These are phyloP conservation scores for Cladophialophora carrionii DNA, from an alignment of 2,329 filamentous ascomycete genomes.

Conservation along the genomic window DNA sequence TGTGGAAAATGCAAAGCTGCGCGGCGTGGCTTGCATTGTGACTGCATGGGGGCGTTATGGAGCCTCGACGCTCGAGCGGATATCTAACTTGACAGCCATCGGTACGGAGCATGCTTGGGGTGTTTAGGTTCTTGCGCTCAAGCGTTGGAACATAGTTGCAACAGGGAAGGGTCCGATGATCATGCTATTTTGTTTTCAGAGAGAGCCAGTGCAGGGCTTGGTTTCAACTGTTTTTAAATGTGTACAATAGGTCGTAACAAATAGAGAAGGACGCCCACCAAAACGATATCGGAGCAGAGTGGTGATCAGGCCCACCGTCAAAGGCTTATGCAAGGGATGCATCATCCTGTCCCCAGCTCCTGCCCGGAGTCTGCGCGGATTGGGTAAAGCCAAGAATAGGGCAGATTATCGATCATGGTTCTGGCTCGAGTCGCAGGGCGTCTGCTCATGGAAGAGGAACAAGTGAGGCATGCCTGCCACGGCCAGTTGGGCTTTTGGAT, in stretches of 20 bases:
- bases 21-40: constrained; percentile 4
- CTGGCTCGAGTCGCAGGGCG: neutral
- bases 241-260: neutral
- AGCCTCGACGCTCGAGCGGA: constrained; percentile 5
- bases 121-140: neutral
- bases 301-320: constrained; percentile 7
- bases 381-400: neutral
- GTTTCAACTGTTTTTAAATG: neutral
- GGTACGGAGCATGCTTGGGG: neutral
- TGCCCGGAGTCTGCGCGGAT: neutral
- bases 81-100: neutral
- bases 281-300: constrained; percentile 9
- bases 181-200: too few relatives aligned
- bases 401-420: constrained; percentile 9
- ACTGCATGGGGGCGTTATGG: neutral
- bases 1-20: neutral
- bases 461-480: neutral
- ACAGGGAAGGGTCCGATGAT: too few relatives aligned
- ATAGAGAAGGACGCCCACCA: neutral
- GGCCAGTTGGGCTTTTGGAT: neutral
- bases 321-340: constrained; percentile 7
- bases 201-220: neutral
- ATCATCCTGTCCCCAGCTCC: neutral
- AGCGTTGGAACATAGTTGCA: too few relatives aligned
- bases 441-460: neutral